A percentile compares a stretch with the other conserved stretches of the same genome.
Evolutionary conservation across 805 yeast genomes (phyloP).

Genomic region (Metschnikowia reukaufii): DNA sequence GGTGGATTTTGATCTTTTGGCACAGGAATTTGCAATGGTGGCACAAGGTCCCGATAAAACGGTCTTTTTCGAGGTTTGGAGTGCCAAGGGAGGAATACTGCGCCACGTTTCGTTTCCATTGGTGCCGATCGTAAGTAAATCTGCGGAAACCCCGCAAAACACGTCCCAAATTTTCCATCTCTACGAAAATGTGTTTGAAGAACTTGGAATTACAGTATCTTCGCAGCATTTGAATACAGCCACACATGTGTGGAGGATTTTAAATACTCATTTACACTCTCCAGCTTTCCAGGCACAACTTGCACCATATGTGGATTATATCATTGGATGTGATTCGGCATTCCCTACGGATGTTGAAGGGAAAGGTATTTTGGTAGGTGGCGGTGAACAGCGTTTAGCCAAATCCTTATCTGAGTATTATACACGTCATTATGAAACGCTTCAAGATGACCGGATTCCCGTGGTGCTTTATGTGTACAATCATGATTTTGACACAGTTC

Average conservation of each 20-base stretch:
- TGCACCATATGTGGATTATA: constrained; percentile 81
- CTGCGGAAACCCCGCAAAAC: constrained; percentile 8
- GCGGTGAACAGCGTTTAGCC: constrained; percentile 80
- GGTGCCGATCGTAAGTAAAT: constrained; percentile 1
- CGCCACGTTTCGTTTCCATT: constrained; percentile 31
- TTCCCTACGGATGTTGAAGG: constrained; percentile 57
- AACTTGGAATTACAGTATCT: constrained; percentile 68
- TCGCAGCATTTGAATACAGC: constrained; percentile 75
- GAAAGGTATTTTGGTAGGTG: constrained; percentile 73
- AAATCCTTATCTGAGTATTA: constrained; percentile 61
- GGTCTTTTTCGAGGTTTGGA: constrained; percentile 70
- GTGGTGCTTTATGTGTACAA: constrained; percentile 67
- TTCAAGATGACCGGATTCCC: constrained; percentile 37
- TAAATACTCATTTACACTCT: constrained; percentile 67
- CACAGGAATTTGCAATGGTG: constrained; percentile 41
- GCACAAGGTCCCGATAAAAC: constrained; percentile 34
- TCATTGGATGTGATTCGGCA: constrained; percentile 63
- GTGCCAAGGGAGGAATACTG: constrained; percentile 75
- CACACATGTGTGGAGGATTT: constrained; percentile 83
- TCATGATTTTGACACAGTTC: constrained; percentile 77
- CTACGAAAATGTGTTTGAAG: constrained; percentile 39
- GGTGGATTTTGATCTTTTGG: constrained; percentile 43
- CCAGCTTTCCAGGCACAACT: constrained; percentile 86
- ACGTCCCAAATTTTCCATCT: constrained; percentile 9
- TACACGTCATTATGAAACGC: constrained; percentile 42